Base-by-base conservation (phyloP, 768 basidiomycete species). In the Pisolithus microcarpus region DNA sequence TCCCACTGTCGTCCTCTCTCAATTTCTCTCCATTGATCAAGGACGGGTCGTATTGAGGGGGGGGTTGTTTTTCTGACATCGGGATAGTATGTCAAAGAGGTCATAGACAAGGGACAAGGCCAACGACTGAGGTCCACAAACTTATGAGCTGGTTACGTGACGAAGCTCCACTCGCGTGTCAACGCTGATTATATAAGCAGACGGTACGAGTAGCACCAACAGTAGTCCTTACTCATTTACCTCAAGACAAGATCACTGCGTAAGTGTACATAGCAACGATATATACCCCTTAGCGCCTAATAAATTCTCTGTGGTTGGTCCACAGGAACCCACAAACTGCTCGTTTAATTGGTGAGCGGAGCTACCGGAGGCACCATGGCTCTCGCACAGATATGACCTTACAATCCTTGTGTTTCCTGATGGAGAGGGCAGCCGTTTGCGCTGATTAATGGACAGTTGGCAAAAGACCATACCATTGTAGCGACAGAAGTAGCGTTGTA, bases 51-150 rank as follows among this genome's bases (percentile, higher is more conserved):
- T 37, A 28, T n/a, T 43, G 36, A 23, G 52, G 28, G 30, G 38
- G 11, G 21, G 56, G 16, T 15, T 34, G 34, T 48, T 38, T 59
- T 46, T 16, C 55, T 56, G 52, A 31, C 23, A 57, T 55, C 54
- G 58, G 57, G 52, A 44, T 23, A 4, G 21, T 13, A 13, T 30
- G 26, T 30, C 43, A 5, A 44, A 47, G 24, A 8, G 38, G 38
- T 48, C 57, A 58, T 60, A 21, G 24, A 46, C 52, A 26, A 47
- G 26, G 39, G 23, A 43, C 13, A 13, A 23, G 34, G 34, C 34
- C 34, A 11, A 15, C 34, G 34, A 34, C 34, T 15, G 13, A 15
- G 34, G 13, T 13, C 34, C 15, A 11, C 1, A 11, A 34, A 34
- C 13, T 34, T 34, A 15, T 34, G 34, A 34, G 34, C 4, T 34